Base-by-base conservation (phyloP, 768 basidiomycete species). In the Tylopilus balloui region DNA sequence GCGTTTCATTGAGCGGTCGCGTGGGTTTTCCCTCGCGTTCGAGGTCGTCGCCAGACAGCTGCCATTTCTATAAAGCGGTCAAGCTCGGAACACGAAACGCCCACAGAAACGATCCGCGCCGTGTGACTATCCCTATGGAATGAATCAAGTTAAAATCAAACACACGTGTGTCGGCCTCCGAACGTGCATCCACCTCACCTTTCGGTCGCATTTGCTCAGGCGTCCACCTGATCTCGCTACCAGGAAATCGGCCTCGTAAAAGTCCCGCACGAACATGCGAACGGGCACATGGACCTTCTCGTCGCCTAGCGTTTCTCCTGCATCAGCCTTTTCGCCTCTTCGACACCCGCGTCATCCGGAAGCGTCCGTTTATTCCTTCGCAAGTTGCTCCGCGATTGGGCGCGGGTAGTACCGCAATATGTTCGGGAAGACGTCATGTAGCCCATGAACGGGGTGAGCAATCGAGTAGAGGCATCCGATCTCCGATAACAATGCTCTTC, bases 391-490 rank as follows among this genome's bases (percentile, higher is more conserved):
- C 5, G 78, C 76, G 29, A 83, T 64, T 10, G 74, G 69, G 13
- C 50, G 60, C 2, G 79, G 75, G 61, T 81, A 86, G 60, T 84
- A 88, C 47, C 86, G 66, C 57, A 73, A 65, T 41, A 89, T 57
- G 55, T 85, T 86, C 9, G 71, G 70, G 23, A 74, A 59, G 10
- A 88, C 70, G 53, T 88, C 86, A 20, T 54, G 54, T 19, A 72
- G 66, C 9, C 70, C 65, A 11, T 61, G 44, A 41, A 87, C 75
- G 0, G 80, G 78, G 61, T 86, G 79, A 4, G 84, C 79, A 55
- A 88, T 81, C 13, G 84, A 78, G 56, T 88, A 88, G 43, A 88
- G 73, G 62, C 80, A 86, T n/a, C 86, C 86, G 72, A 47, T 86
- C 83, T 9, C 88, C 87, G n/a, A 84, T 67, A 42, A 81, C 69